Conservation (phyloP, 306 rosid genomes). For the Dicorynia guianensis region DNA sequence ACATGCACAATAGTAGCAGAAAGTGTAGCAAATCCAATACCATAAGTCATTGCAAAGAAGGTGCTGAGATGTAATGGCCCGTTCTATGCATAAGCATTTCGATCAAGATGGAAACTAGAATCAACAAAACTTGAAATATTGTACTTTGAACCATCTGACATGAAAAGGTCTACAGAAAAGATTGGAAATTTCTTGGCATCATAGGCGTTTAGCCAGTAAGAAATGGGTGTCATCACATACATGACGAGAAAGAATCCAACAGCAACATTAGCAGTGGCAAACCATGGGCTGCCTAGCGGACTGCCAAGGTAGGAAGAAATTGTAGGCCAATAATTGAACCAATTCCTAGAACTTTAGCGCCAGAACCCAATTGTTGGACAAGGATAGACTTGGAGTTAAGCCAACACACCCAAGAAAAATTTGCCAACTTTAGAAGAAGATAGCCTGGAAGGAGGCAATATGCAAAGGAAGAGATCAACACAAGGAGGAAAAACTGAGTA, state of each 20-base stretch:
- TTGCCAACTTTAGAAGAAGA: slow-evolving; percentile 48
- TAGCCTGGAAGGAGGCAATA: slow-evolving; percentile 62
- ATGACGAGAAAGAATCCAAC: slow-evolving; percentile 53
- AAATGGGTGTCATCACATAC: slow-evolving; percentile 63
- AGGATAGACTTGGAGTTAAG: slow-evolving; percentile 50
- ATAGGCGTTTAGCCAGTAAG: slow-evolving; percentile 47
- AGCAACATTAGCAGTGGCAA: slow-evolving; percentile 59
- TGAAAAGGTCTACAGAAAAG: slow-evolving; percentile 55
- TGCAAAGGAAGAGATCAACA: slow-evolving; percentile 50
- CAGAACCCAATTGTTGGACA: slow-evolving; percentile 65
- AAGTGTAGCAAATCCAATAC: slow-evolving; percentile 67
- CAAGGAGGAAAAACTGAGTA: slow-evolving; percentile 57
- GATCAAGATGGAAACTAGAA: slow-evolving; percentile 57
- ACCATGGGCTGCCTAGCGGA: slow-evolving; percentile 71
- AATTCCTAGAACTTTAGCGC: slow-evolving; percentile 59
- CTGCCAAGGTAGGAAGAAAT: slow-evolving; percentile 61
- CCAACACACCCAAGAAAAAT: slow-evolving; percentile 71
- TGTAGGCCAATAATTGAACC: slow-evolving; percentile 63
- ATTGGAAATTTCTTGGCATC: slow-evolving; percentile 61
- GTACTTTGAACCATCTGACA: slow-evolving; percentile 48
- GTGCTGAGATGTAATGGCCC: slow-evolving; percentile 66
- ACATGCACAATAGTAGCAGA: slow-evolving; percentile 66
- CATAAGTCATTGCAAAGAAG: slow-evolving; percentile 64
- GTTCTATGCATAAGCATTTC: slow-evolving; percentile 32
- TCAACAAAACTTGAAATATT: slow-evolving; percentile 51